Evolutionary conservation across 305 asterid genomes (phyloP).

Genomic region (Salvia sclarea): DNA sequence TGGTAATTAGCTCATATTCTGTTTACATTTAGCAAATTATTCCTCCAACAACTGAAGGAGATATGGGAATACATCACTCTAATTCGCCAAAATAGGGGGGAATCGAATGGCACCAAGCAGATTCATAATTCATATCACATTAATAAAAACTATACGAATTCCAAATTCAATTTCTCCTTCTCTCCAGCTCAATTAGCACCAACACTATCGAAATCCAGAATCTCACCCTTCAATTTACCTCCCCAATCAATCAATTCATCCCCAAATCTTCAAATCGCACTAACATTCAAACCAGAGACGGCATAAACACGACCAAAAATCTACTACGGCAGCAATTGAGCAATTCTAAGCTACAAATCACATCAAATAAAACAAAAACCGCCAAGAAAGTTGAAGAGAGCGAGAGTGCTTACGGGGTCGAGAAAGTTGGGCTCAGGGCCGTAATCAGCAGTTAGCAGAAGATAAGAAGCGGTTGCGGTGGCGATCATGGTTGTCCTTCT

Average conservation of each 20-base stretch:
- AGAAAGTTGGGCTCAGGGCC: constrained; percentile 75
- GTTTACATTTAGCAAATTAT: neutral
- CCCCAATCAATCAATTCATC: constrained; percentile 6
- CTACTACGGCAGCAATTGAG: neutral
- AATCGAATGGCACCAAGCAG: neutral
- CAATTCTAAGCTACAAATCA: neutral
- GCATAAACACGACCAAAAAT: neutral
- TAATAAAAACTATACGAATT: neutral
- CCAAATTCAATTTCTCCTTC: constrained; percentile 3
- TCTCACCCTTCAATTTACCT: constrained; percentile 12
- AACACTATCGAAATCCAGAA: neutral
- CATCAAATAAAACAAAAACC: neutral
- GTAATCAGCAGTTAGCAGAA: constrained; percentile 82
- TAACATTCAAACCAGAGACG: neutral
- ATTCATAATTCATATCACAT: neutral
- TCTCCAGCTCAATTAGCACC: constrained; percentile 4
- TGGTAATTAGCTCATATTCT: neutral
- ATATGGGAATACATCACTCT: neutral
- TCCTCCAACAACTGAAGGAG: neutral
- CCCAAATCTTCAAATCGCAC: neutral
- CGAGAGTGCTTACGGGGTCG: constrained; percentile 55
- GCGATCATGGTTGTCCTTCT: constrained; percentile 79
- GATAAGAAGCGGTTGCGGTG: constrained; percentile 69
- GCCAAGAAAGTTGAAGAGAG: neutral
- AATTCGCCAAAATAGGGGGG: neutral